Base-by-base conservation (phyloP, 1,284 basidiomycete genomes). In the Ustilago crameri region DNA sequence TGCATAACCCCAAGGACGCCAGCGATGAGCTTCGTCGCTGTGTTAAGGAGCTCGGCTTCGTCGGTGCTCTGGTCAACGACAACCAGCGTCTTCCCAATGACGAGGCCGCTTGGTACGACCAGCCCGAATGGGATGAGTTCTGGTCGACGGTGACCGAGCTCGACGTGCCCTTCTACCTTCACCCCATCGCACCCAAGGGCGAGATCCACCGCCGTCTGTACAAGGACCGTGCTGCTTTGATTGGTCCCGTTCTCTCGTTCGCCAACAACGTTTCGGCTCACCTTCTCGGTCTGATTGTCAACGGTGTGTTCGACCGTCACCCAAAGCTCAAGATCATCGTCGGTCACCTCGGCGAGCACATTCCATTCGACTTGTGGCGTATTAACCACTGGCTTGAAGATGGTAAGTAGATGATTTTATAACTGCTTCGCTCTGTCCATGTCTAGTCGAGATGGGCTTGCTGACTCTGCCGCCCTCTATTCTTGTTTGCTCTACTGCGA, bases 321-420 rank as follows among this genome's bases (percentile, higher is more conserved):
- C 82, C 81, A 17, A 83, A 83, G 75, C 82, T 83, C 64, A 80
- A 81, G 69, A 75, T 83, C 55, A 83, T 83, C 37, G 77, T 83
- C n/a, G 82, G 82, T 30, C 82, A 83, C 71, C 75, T 83, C 15
- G 82, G 82, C 67, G 82, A 83, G 67, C 80, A 82, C 64, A 77
- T 83, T 40, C 79, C 80, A 9, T 79, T 81, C 24, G 81, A 83
- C 61, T 65, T 83, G 48, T 82, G 80, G 81, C 65, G 81, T 24
- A 82, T 82, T 73, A 75, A 83, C 67, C 80, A 81, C 74, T 82
- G 81, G 81, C 76, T 80, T 52, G 76, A 82, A 61, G 79, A 81
- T 58, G 66, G 66, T 69, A 48, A 59, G 60, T 63, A 15, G 14
- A 18, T 20, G 14, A 7, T 37, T n/a, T 37, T 17, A 34, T 20